Base-by-base conservation (phyloP, 371 early-diverging fungal genomes). In the Mortierella sp. region DNA sequence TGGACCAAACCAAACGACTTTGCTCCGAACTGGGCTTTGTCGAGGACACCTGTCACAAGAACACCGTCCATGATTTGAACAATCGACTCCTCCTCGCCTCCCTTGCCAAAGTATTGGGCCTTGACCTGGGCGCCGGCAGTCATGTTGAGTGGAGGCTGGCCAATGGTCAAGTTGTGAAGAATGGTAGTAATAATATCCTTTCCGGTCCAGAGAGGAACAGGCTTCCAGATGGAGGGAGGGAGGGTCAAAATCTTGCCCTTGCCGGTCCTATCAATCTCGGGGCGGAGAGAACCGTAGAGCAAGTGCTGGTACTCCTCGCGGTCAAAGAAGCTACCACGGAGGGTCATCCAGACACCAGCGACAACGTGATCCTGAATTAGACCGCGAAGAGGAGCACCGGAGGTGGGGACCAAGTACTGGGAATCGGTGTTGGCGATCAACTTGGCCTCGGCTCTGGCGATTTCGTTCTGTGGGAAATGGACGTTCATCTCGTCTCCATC, bases 401-500 rank as follows among this genome's bases (percentile, higher is more conserved):
- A 96, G 14, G 99, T 99, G 21, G 99, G 99, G 10, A 98, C 99
- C 73, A 99, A 92, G 91, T 99, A 99, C 90, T 99, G 99, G 79
- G 95, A 91, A 86, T 99, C 99, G 6, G 97, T 99, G 73, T 96
- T 96, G 76, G 97, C 98, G 79, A 99, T 97, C 80, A 97, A 87
- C 81, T 95, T 91, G 50, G 98, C 98, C 90, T 99, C 99, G 43
- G 99, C 96, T 71, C 98, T 93, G 19, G 98, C 98, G 70, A 97
- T 90, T 89, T 98, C 97, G 89, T 96, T 97, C 90, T 99, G 99
- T 50, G 99, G 99, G 87, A 99, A 99, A 91, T 99, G 99, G 81
- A 99, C 95, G 90, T 99, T 99, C 99, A 99, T 99, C 90, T 99
- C 99, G 91, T 99, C 99, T 87, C 99, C 99, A 90, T 99, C 99